Evolutionary conservation across 352 stramenopile species (phyloP), one percentile per base, ranked within the genome.

Genomic region (Pseudoperonospora humuli): DNA sequence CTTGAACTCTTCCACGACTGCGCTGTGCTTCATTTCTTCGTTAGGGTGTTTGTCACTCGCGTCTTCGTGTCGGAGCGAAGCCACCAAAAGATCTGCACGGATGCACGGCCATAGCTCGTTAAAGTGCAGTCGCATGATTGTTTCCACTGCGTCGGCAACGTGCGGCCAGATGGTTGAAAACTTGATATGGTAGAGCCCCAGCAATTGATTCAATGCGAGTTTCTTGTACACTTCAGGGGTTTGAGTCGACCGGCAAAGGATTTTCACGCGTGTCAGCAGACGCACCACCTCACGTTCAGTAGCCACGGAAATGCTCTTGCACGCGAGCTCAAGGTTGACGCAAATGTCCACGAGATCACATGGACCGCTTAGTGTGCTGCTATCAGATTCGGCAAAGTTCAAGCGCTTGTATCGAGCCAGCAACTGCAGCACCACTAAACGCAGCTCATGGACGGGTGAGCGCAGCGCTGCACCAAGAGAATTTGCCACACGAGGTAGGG

Each of bases 121-220:
- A 43, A 89, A 85, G 14, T 89, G 63, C 14, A 69, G 43, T 11
- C 62, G 44, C 5, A 71, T 60, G 9, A 73, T 62, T 23, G 71
- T 63, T 13, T 86, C 77, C 24, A 94, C 57, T 1, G 77, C 76
- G 17, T 87, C 74, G 0, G 78, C 59, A 17, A 94, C 58, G 29
- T 94, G 83, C 7, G 76, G 45, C 83, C 83, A 95, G 50, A 95
- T 75, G 3, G 76, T 87, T 6, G 83, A 74, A 41, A 93, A 92
- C 50, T 95, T 95, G 44, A 95, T 78, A 45, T 95, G 81, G 56
- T 86, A 91, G 14, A 93, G 51, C 39, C 83, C 83, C 25, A 91
- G 64, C 19, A 93, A 53, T 14, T 89, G 78, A 33, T 84, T 75
- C 20, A 85, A 56, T 2, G 81, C 77, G 18, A 89, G 45, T 20